Evolutionary conservation across 768 basidiomycete species (phyloP), one percentile per base, ranked within the genome.

Genomic region (Collybia sp.): DNA sequence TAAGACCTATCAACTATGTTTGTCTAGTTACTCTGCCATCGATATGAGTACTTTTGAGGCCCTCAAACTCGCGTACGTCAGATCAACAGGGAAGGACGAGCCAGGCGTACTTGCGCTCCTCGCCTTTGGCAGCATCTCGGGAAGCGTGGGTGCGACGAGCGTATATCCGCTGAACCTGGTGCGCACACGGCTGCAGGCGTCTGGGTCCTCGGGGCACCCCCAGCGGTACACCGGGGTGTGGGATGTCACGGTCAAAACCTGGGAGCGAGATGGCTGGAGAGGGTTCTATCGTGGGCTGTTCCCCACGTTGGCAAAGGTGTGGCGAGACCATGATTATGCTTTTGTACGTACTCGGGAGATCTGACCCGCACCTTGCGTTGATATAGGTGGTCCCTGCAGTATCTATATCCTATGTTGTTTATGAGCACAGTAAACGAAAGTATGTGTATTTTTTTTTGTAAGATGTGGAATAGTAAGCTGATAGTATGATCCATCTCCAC

Each of bases 1-100:
- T 8, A 25, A 8, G 8, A 25, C 25, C 25, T 25, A 25, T 8
- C 8, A 25, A 25, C 25, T 25, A 25, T 25, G 25, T 25, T 25
- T 25, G 8, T 25, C 12, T 60, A 87, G 85, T 47, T 90, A 89
- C 61, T 86, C 90, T 12, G 95, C 95, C 4, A 99, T 98, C 52
- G 95, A 99, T 65, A 95, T 93, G 90, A 88, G 85, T 56, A 94
- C 94, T 2, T 98, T 96, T 49, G 95, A 97, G 68, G 91, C 92
- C 2, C 80, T 99, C 46, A 98, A 98, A 63, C 71, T 93, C 37
- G 83, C 88, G 2, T 98, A 98, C 63, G 69, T 87, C 33, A 79
- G 82, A 43, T 95, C 93, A 30, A 88, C 89, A 5, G 86, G 85
- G 30, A 80, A 85, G 56, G 85, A 93, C 19, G 94, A 99, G 61